Conservation (phyloP, 2,329 filamentous ascomycete species). For the Talaromyces funiculosus region DNA sequence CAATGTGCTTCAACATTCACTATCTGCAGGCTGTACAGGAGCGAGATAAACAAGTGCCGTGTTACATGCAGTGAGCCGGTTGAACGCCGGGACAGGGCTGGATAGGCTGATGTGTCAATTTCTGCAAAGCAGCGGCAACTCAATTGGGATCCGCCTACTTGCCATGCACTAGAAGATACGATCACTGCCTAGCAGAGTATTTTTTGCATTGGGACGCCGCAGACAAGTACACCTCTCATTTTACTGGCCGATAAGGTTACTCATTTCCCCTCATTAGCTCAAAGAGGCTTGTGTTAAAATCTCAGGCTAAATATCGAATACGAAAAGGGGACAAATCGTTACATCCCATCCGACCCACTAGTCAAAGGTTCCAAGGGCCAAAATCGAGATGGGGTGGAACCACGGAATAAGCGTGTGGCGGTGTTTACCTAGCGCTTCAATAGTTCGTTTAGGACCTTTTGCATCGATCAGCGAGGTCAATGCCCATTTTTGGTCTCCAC, state of each 20-base stretch:
- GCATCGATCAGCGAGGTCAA: neutral
- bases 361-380: neutral
- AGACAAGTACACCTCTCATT: neutral
- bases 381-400: neutral
- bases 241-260: neutral
- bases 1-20: neutral
- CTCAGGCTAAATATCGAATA: neutral
- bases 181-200: neutral
- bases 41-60: neutral
- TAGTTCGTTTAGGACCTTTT: neutral
- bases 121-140: neutral
- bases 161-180: neutral
- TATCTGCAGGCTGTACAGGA: neutral
- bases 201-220: neutral
- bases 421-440: neutral
- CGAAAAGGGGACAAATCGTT: neutral
- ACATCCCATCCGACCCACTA: neutral
- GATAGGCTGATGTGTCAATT: neutral
- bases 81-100: neutral
- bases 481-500: neutral
- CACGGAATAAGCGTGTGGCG: neutral
- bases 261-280: neutral
- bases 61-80: neutral
- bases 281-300: too few relatives aligned
- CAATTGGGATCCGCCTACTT: neutral